These are phyloP conservation scores for Talaromyces rugulosus DNA, from an alignment of 2,329 filamentous ascomycete genomes.

Conservation along the genomic window DNA sequence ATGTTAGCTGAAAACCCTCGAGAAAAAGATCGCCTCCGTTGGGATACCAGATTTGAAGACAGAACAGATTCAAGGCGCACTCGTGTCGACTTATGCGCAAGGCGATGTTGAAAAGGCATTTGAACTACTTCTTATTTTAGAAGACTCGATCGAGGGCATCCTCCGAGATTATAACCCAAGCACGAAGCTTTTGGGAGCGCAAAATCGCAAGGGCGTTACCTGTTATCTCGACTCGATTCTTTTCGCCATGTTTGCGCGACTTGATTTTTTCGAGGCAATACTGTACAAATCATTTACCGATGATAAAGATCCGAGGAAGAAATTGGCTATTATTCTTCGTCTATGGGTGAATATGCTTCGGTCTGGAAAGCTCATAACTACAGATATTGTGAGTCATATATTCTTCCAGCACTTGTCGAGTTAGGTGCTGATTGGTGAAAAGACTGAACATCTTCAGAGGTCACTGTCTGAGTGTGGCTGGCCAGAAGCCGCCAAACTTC, in stretches of 20 bases:
- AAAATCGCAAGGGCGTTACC: slow-evolving; percentile 82
- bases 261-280: slow-evolving; percentile 90
- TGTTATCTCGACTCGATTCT: slow-evolving; percentile 89
- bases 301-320: slow-evolving; percentile 56
- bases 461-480: slow-evolving; percentile 82
- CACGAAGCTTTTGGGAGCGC: slow-evolving; percentile 73
- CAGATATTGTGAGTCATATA: slow-evolving; percentile 62
- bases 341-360: slow-evolving; percentile 93
- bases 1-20: slow-evolving; percentile 48
- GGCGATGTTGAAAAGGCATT: slow-evolving; percentile 71
- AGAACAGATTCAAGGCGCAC: slow-evolving; percentile 59
- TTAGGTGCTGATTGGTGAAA: slow-evolving; percentile 10
- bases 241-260: slow-evolving; percentile 90
- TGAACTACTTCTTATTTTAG: slow-evolving; percentile 71
- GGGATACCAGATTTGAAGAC: slow-evolving; percentile 57
- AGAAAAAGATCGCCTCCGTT: slow-evolving; percentile 47
- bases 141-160: slow-evolving; percentile 75
- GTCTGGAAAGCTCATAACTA: slow-evolving; percentile 76
- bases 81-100: slow-evolving; percentile 60
- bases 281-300: slow-evolving; percentile 75
- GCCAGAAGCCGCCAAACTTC: slow-evolving; percentile 69
- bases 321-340: slow-evolving; percentile 71
- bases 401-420: not conserved
- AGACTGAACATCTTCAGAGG: slow-evolving; percentile 81
- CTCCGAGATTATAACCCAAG: slow-evolving; percentile 70